Base-by-base conservation (phyloP, 371 early-diverging fungal species). In the Lichtheimia ornata region DNA sequence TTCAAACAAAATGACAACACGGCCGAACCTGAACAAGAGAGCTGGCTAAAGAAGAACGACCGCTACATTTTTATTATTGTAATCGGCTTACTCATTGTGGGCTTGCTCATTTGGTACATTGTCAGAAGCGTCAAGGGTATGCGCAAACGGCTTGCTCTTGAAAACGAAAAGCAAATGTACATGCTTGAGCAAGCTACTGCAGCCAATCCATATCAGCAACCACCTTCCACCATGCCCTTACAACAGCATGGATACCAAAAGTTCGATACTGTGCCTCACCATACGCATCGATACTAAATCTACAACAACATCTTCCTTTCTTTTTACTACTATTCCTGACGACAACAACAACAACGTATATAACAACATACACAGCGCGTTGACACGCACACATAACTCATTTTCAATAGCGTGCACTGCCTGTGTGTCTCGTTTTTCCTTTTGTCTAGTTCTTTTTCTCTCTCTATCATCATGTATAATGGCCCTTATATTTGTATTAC, bases 41-140 rank as follows among this genome's bases (percentile, higher is more conserved):
- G 67, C 54, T 66, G 67, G 67, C 55, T 66, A n/a, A 35, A 58
- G 43, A 35, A 66, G 35, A 49, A 66, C 56, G 49, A 66, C 24
- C 67, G 67, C 47, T 66, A 51, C 53, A 53, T 66, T 17, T 66
- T 66, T 51, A 47, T 66, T 17, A 66, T 66, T 45, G 59, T 66
- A 18, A 42, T 66, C 35, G 67, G 62, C 18, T 28, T 66, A 22
- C 18, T 66, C 18, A 25, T 66, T n/a, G 41, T 66, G 5, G 62
- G 57, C 15, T 50, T 66, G 47, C 28, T 66, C 30, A 58, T 62
- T 40, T 66, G 58, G 58, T 66, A 66, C 51, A 66, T 66, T 58
- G 59, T 66, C 17, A 50, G 53, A 55, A 62, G 62, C 45, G 56
- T 62, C 50, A 62, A 58, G 51, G 62, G 59, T 44, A 66, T 66